Evolutionary conservation across 2,329 filamentous ascomycete species (phyloP).

Genomic region (Claviceps fusiformis): DNA sequence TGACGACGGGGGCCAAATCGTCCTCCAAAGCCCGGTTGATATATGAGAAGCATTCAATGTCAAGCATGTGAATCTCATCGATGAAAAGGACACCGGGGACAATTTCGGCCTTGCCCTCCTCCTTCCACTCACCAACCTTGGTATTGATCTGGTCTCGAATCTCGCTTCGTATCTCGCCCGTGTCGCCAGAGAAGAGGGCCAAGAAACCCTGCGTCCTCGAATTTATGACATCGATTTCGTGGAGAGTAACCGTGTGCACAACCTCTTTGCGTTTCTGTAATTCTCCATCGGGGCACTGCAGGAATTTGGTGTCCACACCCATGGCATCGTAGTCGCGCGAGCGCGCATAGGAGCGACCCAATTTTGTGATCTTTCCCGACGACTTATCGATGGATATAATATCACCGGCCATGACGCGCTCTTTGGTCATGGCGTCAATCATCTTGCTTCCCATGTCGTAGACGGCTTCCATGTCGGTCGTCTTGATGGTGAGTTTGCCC

Average conservation of each 20-base stretch:
- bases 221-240: slow-evolving; percentile 99
- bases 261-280: slow-evolving; percentile 95
- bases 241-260: slow-evolving; percentile 88
- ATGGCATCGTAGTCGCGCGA: slow-evolving; percentile 98
- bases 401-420: slow-evolving; percentile 96
- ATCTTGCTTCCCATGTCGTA: slow-evolving; percentile 99
- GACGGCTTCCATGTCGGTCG: slow-evolving; percentile 98
- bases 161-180: slow-evolving; percentile 92
- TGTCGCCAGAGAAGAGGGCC: slow-evolving; percentile 94
- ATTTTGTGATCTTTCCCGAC: slow-evolving; percentile 93
- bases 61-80: slow-evolving; percentile 98
- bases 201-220: slow-evolving; percentile 96
- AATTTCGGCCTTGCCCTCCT: slow-evolving; percentile 97
- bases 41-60: slow-evolving; percentile 98
- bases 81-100: slow-evolving; percentile 96
- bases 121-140: slow-evolving; percentile 97
- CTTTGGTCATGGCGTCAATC: slow-evolving; percentile 99
- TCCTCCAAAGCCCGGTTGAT: slow-evolving; percentile 94
- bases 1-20: slow-evolving; percentile 89
- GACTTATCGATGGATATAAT: slow-evolving; percentile 98
- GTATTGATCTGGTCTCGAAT: slow-evolving; percentile 98
- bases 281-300: slow-evolving; percentile 95
- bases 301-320: slow-evolving; percentile 95
- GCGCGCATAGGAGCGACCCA: slow-evolving; percentile 85
- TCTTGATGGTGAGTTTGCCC: slow-evolving; percentile 98